Evolutionary conservation across 495 filamentous ascomycete species (phyloP).

Genomic region (Penicillium ucsense): DNA sequence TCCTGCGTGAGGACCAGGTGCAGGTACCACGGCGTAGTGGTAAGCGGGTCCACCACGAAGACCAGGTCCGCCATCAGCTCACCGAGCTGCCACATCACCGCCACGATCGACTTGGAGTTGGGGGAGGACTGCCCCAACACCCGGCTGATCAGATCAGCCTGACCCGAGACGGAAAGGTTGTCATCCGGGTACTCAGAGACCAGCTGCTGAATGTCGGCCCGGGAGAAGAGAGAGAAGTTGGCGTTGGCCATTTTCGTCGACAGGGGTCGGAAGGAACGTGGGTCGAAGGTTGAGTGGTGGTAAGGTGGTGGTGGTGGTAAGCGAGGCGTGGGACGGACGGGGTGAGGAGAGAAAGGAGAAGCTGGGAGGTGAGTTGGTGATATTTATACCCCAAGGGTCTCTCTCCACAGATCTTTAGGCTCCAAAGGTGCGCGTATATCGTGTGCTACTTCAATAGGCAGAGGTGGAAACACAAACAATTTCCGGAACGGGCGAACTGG

Average conservation of each 20-base stretch:
- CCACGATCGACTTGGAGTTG: not conserved
- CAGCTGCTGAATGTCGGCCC: not conserved
- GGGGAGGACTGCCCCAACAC: not conserved
- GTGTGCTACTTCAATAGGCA: too few relatives aligned
- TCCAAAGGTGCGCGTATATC: too few relatives aligned
- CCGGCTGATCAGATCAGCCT: not conserved
- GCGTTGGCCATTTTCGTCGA: not conserved
- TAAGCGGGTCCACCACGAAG: conserved; percentile 2
- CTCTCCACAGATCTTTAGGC: too few relatives aligned
- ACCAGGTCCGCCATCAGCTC: not conserved
- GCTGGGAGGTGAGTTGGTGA: too few relatives aligned
- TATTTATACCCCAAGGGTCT: too few relatives aligned
- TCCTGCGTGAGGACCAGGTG: conserved; percentile 1
- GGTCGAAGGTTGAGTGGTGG: too few relatives aligned
- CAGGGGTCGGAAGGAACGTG: not conserved
- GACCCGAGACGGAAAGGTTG: not conserved
- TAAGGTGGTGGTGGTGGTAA: too few relatives aligned
- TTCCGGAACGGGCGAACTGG: too few relatives aligned
- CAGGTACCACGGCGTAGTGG: not conserved
- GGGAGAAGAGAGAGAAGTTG: not conserved
- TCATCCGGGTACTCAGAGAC: not conserved
- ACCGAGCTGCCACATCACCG: not conserved
- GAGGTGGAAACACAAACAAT: too few relatives aligned
- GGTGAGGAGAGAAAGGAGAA: too few relatives aligned
- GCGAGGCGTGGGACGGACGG: too few relatives aligned